Evolutionary conservation across 139 green algal species (phyloP), one percentile per base, ranked within the genome.

Genomic region (Chlamydomonas eustigma): DNA sequence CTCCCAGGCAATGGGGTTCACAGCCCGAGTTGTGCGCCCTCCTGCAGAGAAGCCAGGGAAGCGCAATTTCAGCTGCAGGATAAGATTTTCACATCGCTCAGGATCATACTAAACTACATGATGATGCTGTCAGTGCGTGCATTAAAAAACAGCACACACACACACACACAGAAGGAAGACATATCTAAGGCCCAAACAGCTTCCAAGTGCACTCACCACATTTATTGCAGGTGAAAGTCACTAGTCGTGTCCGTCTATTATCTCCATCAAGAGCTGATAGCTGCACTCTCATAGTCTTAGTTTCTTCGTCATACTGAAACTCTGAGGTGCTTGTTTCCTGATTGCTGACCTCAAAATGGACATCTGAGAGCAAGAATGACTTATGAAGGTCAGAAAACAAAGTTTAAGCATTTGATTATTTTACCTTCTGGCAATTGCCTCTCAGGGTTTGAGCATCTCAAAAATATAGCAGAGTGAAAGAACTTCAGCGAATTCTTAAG

Each of bases 1-100:
- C 36, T 90, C 83, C 87, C 87, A 91, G 0, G 87, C 87, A 1
- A 88, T 39, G 6, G 87, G 87, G 65, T 91, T 91, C 3, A 89
- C 83, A 35, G 86, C 68, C 1, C 87, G 78, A 12, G 79, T 78
- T 24, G 87, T 87, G 0, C 87, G 79, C 0, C 75, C 78, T 1
- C 80, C 87, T 91, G 83, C 33, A 12, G 18, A n/a, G n/a, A n/a
- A n/a, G n/a, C 33, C 8, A 33, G 58, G 5, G 28, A 32, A 74
- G 25, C 51, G 28, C 3, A 35, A 63, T 63, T 18, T 63, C 18
- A 28, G 50, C 18, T 22, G 50, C 18, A 63, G 50, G 22, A 63
- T 63, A 22, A 63, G 50, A 22, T 63, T 63, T 63, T 63, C 18
- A 63, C 50, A 28, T 63, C n/a, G n/a, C n/a, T n/a, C n/a, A n/a